Base-by-base conservation (phyloP, 768 basidiomycete species). In the Kwoniella sp. region DNA sequence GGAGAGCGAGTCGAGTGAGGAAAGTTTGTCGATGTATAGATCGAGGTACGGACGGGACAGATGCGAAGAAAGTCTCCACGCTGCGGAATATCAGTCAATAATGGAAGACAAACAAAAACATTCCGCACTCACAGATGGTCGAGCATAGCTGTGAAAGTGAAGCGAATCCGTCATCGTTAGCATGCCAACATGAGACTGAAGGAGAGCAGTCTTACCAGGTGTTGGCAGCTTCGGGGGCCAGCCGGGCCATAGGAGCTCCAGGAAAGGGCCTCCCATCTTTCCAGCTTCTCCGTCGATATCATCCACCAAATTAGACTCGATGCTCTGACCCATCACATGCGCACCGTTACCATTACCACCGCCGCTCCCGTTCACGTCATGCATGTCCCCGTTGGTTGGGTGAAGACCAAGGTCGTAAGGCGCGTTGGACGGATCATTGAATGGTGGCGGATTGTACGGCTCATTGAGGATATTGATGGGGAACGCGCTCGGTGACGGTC, bases 21-120 rank as follows among this genome's bases (percentile, higher is more conserved):
- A 93, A 92, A 29, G 84, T 86, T 1, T 86, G 80, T 4, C 80
- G 82, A 78, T 92, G 89, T 66, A 93, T 84, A 20, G 92, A 77
- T 34, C 88, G 86, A 63, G 84, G 83, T 4, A 90, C 88, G 67
- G 90, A 87, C 15, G 90, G 90, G 61, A 91, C 88, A 73, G 87
- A 89, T 8, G 84, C 82, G 78, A 93, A 92, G 81, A 92, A 93
- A 1, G 86, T 86, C 30, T 91, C 89, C 58, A 91, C 87, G 51
- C 89, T 93, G 71, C 54, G 30, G 23, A 26, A 22, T 20, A 30
- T 61, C 55, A 61, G 59, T 50, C 4, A n/a, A n/a, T n/a, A n/a
- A n/a, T n/a, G n/a, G 8, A 45, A 17, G 41, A 8, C 41, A 45
- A 17, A 45, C 9, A 45, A 41, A 29, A 22, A 15, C 15, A 50